phyloP scores from a whole-genome alignment of 345 rosid species.

The Rhizophora apiculata region DNA sequence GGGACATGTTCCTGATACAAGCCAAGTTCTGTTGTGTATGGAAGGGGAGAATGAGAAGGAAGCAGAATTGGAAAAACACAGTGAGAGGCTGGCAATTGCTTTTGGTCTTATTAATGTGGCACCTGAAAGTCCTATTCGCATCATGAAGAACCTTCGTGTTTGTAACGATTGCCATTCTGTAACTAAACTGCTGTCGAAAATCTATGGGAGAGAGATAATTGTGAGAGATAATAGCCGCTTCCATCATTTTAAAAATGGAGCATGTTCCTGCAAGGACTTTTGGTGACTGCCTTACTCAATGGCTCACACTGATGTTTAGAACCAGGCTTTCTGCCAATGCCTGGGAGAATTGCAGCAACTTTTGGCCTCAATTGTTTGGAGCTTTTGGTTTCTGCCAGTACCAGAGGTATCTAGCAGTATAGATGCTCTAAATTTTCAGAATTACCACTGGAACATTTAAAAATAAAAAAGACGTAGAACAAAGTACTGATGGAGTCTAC shows the following conservation, averaged over 20 bases:
- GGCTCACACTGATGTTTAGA: no score
- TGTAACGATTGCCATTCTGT: slow-evolving; percentile 31
- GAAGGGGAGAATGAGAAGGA: slow-evolving; percentile 29
- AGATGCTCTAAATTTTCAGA: neutral
- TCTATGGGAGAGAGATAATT: slow-evolving; percentile 23
- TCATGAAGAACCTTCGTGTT: slow-evolving; percentile 32
- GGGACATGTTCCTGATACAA: slow-evolving; percentile 30
- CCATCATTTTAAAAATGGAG: slow-evolving; percentile 33
- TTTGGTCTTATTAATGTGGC: slow-evolving; percentile 31
- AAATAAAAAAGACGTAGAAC: neutral
- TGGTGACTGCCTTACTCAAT: slow-evolving; percentile 7
- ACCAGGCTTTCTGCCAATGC: no score
- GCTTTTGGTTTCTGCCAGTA: no score
- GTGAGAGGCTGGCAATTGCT: slow-evolving; percentile 36
- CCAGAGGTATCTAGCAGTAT: no score
- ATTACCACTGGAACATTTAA: neutral
- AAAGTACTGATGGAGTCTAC: slow-evolving; percentile 4
- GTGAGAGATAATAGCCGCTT: slow-evolving; percentile 34
- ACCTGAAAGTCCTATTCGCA: slow-evolving; percentile 19
- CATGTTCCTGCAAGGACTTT: slow-evolving; percentile 31
- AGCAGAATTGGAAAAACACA: slow-evolving; percentile 22
- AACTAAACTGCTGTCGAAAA: slow-evolving; percentile 31
- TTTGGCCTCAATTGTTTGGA: no score
- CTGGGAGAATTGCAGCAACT: no score
- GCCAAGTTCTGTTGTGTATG: slow-evolving; percentile 19